Evolutionary conservation across 192 early-diverging fungal genomes (phyloP), one percentile per base, ranked within the genome.

Genomic region (Rhizoclosmatium sp.): DNA sequence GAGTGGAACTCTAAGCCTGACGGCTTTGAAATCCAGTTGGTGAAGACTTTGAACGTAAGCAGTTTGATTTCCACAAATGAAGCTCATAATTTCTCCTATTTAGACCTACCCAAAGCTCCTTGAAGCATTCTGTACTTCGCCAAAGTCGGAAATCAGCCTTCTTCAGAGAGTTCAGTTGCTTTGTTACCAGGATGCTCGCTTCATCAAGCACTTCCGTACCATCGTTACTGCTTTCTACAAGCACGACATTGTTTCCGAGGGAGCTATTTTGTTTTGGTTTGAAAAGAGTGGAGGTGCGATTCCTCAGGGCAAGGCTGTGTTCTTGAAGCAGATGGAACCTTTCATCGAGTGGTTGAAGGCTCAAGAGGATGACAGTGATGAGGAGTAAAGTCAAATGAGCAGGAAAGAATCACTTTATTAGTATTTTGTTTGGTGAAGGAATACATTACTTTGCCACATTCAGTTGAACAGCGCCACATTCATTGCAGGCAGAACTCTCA

Each of bases 311-410:
- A 97, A 97, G 85, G 92, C 92, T 21, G 87, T 92, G 60, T 96
- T 98, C 76, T 82, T 95, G 80, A 97, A 97, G 91, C 96, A 97
- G 88, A 93, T 96, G 86, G 94, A 95, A 82, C 89, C 93, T 3
- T 94, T 98, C 77, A 89, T 97, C 59, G 84, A 88, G 59, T 96
- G 92, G 91, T 89, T 98, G 61, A 88, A 89, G 79, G 91, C 87
- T 45, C 92, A 90, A 51, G 91, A 91, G 45, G 91, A 91, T 59
- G 72, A 75, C 21, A 62, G 59, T 62, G 72, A 75, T 40, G 72
- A 75, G 14, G 72, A 75, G 4, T 56, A 75, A 40, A 12, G 60
- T 19, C 7, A 5, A 62, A 21, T 40, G 7, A 62, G 21, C 21
- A 7, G 60, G 23, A 62, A 40, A 62, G 51, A 16, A 54, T 54